Evolutionary conservation across 2,329 filamentous ascomycete genomes (phyloP).

Genomic region (Westerdykella aurantiaca): DNA sequence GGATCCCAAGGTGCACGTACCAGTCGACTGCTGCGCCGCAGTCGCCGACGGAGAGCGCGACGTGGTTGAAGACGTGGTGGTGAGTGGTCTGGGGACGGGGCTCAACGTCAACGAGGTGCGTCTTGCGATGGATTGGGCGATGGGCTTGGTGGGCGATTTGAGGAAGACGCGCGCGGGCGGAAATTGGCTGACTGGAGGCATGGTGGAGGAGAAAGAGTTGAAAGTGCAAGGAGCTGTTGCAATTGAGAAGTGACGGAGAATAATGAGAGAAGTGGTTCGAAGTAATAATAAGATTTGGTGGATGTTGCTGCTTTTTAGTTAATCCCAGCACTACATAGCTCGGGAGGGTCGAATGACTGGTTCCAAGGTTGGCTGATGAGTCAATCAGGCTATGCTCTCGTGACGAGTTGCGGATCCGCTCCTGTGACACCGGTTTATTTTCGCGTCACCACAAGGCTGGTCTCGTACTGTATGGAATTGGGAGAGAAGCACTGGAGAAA

Average conservation of each 20-base stretch:
- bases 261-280: neutral
- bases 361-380: slow-evolving; percentile 4
- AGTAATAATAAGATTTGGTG: neutral
- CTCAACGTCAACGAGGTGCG: slow-evolving; percentile 9
- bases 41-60: slow-evolving; percentile 22
- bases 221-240: neutral
- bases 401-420: slow-evolving; percentile 4
- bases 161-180: slow-evolving; percentile 29
- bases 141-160: slow-evolving; percentile 10
- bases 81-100: slow-evolving; percentile 7
- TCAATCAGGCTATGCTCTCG: slow-evolving; percentile 13
- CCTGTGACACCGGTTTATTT: slow-evolving; percentile 3
- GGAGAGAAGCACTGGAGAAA: neutral
- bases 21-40: slow-evolving; percentile 19
- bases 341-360: neutral
- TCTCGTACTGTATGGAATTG: neutral
- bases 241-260: neutral
- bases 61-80: slow-evolving; percentile 18
- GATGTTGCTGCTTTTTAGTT: slow-evolving; percentile 3
- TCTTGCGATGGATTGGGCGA: slow-evolving; percentile 1
- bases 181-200: slow-evolving; percentile 32
- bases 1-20: too few species aligned
- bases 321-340: slow-evolving; percentile 6
- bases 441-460: neutral
- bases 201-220: slow-evolving; percentile 5